A percentile compares a stretch with the other conserved stretches of the same genome.
Evolutionary conservation across 768 basidiomycete genomes (phyloP).

Genomic region (Termitomyces bulborhizus): DNA sequence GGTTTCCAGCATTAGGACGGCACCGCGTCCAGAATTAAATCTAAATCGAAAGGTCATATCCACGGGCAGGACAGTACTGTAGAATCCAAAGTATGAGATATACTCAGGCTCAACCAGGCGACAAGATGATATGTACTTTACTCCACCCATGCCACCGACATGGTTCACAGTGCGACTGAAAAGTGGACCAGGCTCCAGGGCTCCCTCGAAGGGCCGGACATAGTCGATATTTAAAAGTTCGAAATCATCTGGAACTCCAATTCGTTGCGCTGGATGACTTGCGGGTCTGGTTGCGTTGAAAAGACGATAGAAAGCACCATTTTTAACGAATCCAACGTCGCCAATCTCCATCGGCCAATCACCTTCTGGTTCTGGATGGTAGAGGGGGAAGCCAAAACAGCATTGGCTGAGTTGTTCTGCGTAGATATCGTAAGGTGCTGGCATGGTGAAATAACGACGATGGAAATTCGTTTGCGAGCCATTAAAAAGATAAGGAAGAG

Average conservation of each 20-base stretch:
- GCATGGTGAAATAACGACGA: too few relatives aligned
- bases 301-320: slow-evolving; percentile 10
- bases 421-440: not conserved
- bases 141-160: not conserved
- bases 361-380: not conserved
- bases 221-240: slow-evolving; percentile 1
- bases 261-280: slow-evolving; percentile 5
- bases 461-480: too few relatives aligned
- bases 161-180: slow-evolving; percentile 6
- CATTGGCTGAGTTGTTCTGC: not conserved
- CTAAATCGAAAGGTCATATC: too few relatives aligned
- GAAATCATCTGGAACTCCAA: slow-evolving; percentile 9
- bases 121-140: too few relatives aligned
- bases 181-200: slow-evolving; percentile 10
- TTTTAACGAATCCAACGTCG: slow-evolving; percentile 4
- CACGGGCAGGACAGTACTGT: too few relatives aligned
- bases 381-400: not conserved
- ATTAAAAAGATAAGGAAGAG: too few relatives aligned
- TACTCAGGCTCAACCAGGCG: too few relatives aligned
- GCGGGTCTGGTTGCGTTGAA: slow-evolving; percentile 7
- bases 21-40: too few relatives aligned
- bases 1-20: too few relatives aligned
- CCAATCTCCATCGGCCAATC: slow-evolving; percentile 6
- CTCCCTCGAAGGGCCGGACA: slow-evolving; percentile 1
- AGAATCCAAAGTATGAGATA: too few relatives aligned